Percentiles rank a stretch among this genome's conserved stretches.
Evolutionary conservation across 1,284 basidiomycete genomes (phyloP).

Genomic region (Fomes fomentarius): DNA sequence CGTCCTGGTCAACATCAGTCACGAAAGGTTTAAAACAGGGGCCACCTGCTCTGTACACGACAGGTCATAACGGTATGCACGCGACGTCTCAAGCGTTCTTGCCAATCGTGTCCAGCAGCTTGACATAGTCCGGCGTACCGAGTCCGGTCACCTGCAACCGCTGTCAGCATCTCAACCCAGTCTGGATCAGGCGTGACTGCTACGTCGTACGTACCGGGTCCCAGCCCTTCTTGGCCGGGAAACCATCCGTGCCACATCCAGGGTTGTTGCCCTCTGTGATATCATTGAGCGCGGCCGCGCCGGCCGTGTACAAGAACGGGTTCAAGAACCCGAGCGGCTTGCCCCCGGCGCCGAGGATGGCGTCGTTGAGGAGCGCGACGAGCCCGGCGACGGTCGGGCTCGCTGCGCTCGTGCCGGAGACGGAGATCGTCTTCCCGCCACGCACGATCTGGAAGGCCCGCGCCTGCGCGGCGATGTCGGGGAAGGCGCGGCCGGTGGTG

Average conservation of each 20-base stretch:
- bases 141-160: not conserved
- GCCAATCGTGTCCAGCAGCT: not conserved
- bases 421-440: slow-evolving; percentile 38
- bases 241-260: slow-evolving; percentile 34
- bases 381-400: slow-evolving; percentile 55
- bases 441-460: slow-evolving; percentile 40
- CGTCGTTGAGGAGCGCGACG: slow-evolving; percentile 59
- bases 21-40: too few species aligned
- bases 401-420: slow-evolving; percentile 53
- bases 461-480: slow-evolving; percentile 35
- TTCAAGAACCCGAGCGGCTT: slow-evolving; percentile 50
- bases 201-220: slow-evolving; percentile 47
- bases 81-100: not conserved
- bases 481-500: slow-evolving; percentile 35
- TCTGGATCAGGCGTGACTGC: too few species aligned
- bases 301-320: slow-evolving; percentile 40
- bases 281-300: slow-evolving; percentile 26
- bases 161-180: too few species aligned
- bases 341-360: slow-evolving; percentile 43
- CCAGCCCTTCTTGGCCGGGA: slow-evolving; percentile 45
- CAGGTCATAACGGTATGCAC: too few species aligned
- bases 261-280: slow-evolving; percentile 31
- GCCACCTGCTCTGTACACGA: too few species aligned
- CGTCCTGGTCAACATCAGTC: too few species aligned
- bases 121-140: not conserved